Conservation (phyloP, 2,329 filamentous ascomycete genomes). For the Stylonectria norvegica region DNA sequence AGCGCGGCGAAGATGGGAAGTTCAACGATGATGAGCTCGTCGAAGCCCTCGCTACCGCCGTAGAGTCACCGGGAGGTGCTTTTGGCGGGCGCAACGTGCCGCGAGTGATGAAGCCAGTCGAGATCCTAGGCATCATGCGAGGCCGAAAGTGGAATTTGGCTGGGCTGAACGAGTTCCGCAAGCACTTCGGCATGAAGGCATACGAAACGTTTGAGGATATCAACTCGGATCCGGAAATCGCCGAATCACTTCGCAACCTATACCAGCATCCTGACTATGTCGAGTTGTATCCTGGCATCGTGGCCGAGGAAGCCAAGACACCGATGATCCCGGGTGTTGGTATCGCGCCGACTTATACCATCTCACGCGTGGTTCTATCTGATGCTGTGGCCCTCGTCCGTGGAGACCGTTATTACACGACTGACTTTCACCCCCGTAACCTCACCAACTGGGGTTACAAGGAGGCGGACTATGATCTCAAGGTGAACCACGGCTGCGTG, state of each 20-base stretch:
- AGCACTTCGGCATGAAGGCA: conserved; percentile 73
- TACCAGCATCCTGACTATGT: conserved; percentile 78
- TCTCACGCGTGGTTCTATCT: conserved; percentile 71
- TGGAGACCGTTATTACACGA: conserved; percentile 75
- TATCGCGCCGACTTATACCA: conserved; percentile 71
- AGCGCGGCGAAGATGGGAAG: conserved; percentile 63
- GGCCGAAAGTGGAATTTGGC: conserved; percentile 74
- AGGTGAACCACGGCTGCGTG: conserved; percentile 75
- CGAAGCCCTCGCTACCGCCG: conserved; percentile 61
- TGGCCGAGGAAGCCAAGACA: conserved; percentile 70
- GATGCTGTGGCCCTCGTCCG: conserved; percentile 77
- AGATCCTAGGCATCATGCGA: conserved; percentile 77
- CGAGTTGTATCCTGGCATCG: conserved; percentile 75
- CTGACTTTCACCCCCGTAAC: conserved; percentile 69
- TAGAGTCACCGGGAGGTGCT: conserved; percentile 73
- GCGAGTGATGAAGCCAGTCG: conserved; percentile 67
- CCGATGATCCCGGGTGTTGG: conserved; percentile 73
- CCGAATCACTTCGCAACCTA: conserved; percentile 61
- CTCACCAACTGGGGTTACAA: conserved; percentile 83
- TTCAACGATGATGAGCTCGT: conserved; percentile 76
- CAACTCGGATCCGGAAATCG: conserved; percentile 70
- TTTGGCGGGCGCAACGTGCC: conserved; percentile 75
- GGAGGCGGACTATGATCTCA: conserved; percentile 68
- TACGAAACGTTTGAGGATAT: conserved; percentile 80
- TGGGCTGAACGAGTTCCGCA: conserved; percentile 79